phyloP scores from a whole-genome alignment of 345 rosid species.

The Xanthoceras sorbifolium region DNA sequence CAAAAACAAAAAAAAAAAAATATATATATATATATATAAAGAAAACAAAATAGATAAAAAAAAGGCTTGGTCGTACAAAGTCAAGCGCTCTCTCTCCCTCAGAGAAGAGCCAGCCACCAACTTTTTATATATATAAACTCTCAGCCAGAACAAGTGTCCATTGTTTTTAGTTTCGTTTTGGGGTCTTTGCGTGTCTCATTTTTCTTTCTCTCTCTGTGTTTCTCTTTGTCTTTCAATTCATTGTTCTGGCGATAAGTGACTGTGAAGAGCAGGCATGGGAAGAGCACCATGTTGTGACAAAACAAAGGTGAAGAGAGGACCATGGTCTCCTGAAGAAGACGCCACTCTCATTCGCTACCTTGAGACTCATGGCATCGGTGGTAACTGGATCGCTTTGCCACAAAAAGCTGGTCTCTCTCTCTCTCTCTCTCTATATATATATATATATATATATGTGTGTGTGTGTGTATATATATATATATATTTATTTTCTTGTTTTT shows the following conservation, averaged over 20 bases:
- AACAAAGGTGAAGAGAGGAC: constrained; percentile 63
- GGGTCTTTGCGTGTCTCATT: constrained; percentile 23
- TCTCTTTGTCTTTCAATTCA: background rate
- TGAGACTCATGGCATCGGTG: constrained; percentile 44
- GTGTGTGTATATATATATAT: too few species aligned
- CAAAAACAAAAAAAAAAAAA: background rate
- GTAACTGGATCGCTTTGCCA: constrained; percentile 66
- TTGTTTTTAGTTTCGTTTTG: constrained; percentile 4
- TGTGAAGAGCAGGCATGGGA: constrained; percentile 37
- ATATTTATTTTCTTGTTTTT: background rate
- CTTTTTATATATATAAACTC: constrained; percentile 18
- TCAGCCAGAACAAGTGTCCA: constrained; percentile 11
- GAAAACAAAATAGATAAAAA: background rate
- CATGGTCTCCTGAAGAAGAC: constrained; percentile 75
- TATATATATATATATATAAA: too few species aligned
- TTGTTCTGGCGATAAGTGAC: background rate
- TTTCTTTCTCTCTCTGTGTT: constrained; percentile 6
- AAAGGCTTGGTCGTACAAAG: background rate
- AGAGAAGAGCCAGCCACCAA: constrained; percentile 17
- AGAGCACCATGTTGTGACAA: constrained; percentile 74
- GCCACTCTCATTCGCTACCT: constrained; percentile 49
- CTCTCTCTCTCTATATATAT: background rate
- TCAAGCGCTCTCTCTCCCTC: background rate
- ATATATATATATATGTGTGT: too few species aligned
- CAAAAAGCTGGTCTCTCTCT: constrained; percentile 52